Evolutionary conservation across 108 stramenopile species (phyloP), one percentile per base, ranked within the genome.

Genomic region (Nitzschia sp.): DNA sequence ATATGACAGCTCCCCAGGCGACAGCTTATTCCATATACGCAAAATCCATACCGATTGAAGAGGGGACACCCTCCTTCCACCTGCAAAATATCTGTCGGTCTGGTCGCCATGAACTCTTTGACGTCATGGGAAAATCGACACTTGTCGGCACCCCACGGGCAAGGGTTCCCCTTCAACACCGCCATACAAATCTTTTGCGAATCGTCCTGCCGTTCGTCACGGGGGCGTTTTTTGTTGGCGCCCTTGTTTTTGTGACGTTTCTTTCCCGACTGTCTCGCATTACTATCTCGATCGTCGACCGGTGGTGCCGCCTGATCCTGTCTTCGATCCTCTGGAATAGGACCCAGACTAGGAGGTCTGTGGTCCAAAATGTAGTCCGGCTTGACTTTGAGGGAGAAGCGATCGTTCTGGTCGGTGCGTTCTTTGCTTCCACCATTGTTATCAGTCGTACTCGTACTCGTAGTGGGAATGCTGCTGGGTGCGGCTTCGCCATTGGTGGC

Each of bases 61-160:
- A 70, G 35, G 32, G 86, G 85, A 63, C 80, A 85, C 6, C 86
- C 86, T 9, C 69, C 86, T 35, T 80, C 83, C 21, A 80, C 73
- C 44, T 75, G 63, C 21, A 30, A 26, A 35, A 94, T 75, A 64
- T 91, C 93, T 19, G 30, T 26, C 15, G 80, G 84, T 15, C 89
- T 55, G 31, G 69, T 83, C 13, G 75, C 76, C 63, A 94, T 61
- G 71, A 78, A 84, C 21, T 60, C 89, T 63, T 82, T 78, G 19
- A 94, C 17, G 58, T 96, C 92, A 69, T 96, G 96, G 63, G 75
- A 90, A 73, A 81, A 96, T n/a, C 75, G 68, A 62, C 95, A 96
- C 16, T 59, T 66, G 3, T 80, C 75, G 22, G 41, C 71, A 15
- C 77, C 74, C 41, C 56, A 88, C 8, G 85, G 81, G 64, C 91